Evolutionary conservation across 2,329 filamentous ascomycete species (phyloP), one percentile per base, ranked within the genome.

Genomic region (Chaetoscypha palmicola): DNA sequence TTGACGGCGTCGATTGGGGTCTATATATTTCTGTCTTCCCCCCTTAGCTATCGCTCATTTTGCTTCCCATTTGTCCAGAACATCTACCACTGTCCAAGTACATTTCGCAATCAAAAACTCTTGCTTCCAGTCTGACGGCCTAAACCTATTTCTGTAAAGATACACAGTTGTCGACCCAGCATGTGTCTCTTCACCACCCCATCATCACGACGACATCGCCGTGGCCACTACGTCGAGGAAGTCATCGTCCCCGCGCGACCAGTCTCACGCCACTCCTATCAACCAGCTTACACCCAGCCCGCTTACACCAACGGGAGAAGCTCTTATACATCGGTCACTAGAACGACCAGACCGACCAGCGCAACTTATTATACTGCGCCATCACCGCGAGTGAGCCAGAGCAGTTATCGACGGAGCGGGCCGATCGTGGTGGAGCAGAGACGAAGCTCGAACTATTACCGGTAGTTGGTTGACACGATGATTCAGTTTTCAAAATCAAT

Each of bases 151-250:
- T n/a, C n/a, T n/a, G n/a, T n/a, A n/a, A n/a, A n/a, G n/a, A n/a
- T n/a, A n/a, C n/a, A n/a, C n/a, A 26, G n/a, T 12, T 11, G 9
- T 12, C 4, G 14, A 39, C 21, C 24, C 43, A 53, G 38, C 9
- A 58, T 58, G 55, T 58, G 55, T 51, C 52, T 58, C 41, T 58
- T 56, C 42, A 52, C 54, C 1, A 32, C 52, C 8, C 48, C 53
- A 16, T 45, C 32, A 34, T 10, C 32, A 9, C n/a, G 14, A 16
- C 32, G 47, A 14, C 51, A 48, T n/a, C 50, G 39, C 35, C 56
- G 43, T 20, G 53, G 47, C 52, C 49, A 38, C 20, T 55, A 56
- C 34, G 50, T 52, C 22, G 57, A 59, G 46, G 54, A 57, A 48
- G 53, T 58, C 31, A 49, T 56, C 38, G 44, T 59, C 11, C 52